Evolutionary conservation across 2,329 filamentous ascomycete species (phyloP), one percentile per base, ranked within the genome.

Genomic region (Tolypocladium amazonense): DNA sequence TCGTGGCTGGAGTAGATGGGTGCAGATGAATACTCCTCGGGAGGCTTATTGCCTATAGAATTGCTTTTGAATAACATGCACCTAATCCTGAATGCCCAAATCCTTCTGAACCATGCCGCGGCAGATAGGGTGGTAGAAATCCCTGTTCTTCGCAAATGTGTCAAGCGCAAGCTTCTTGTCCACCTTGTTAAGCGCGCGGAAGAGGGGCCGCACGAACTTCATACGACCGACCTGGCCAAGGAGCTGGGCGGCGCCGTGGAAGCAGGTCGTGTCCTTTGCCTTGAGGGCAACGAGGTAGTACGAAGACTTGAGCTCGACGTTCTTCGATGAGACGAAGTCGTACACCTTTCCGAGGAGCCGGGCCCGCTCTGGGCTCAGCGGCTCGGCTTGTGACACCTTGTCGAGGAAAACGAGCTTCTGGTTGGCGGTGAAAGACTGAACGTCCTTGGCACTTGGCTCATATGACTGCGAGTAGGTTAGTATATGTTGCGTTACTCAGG

Each of bases 111-210:
- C 86, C 85, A 96, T 89, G 9, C 80, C 84, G 62, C 85, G 84
- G 72, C 92, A 97, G 67, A 97, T 97, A 2, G 94, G 94, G 71
- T 97, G 93, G 71, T 97, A 99, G 70, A 97, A 97, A 63, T 92
- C 87, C 74, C 83, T 89, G 72, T 96, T 88, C 81, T 88, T 88
- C 75, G 89, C 83, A 75, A 96, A 97, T 0, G 92, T 96, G 71
- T 85, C 79, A 58, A 93, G 74, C 0, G 94, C 93, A 68, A 96
- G 74, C 33, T 85, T 77, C 55, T 84, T 79, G 75, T 97, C 88
- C 45, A 89, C 84, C 71, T 86, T 85, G 68, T 88, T 87, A 65
- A 99, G 76, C 56, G 84, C 82, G 62, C 88, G 82, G 76, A 88
- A 97, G 69, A 97, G 75, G 27, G 93, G 91, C 56, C 93, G 81